Evolutionary conservation across 192 early-diverging fungal species (phyloP).

Genomic region (Obelidium mucronatum): DNA sequence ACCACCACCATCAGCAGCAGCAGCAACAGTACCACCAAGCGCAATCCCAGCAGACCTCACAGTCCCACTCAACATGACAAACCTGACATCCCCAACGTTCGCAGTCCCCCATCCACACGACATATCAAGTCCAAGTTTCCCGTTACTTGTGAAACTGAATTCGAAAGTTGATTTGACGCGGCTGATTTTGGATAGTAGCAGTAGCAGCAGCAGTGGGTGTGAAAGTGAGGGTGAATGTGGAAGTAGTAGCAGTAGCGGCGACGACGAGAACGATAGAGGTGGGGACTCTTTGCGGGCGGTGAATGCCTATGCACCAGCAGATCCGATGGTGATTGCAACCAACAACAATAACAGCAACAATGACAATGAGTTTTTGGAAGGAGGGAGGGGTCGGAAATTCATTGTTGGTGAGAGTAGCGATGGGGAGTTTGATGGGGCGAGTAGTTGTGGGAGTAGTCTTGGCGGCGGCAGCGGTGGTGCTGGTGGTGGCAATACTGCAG

Average conservation of each 20-base stretch:
- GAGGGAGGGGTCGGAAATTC: background rate
- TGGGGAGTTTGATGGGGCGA: background rate
- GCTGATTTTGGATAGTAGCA: background rate
- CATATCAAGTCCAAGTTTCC: slow-evolving; percentile 16
- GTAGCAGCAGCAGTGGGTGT: background rate
- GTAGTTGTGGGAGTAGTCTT: too few species aligned
- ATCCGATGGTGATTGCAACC: too few species aligned
- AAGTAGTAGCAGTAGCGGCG: background rate
- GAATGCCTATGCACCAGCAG: too few species aligned
- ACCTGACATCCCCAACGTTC: background rate
- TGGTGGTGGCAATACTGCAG: background rate
- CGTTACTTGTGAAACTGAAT: slow-evolving; percentile 17
- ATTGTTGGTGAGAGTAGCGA: slow-evolving; percentile 11
- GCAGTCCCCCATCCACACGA: slow-evolving; percentile 27
- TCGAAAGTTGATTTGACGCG: slow-evolving; percentile 24
- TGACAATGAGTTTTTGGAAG: background rate
- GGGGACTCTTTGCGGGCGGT: background rate
- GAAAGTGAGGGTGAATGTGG: background rate
- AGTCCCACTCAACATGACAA: background rate
- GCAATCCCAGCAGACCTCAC: background rate
- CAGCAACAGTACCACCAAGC: background rate
- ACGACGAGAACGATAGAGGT: background rate
- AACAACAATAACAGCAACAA: too few species aligned
- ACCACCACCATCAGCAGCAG: background rate
- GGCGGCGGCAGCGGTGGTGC: background rate